These are phyloP conservation scores for Sphagnurus paluster DNA, from an alignment of 1,284 basidiomycete species.

Conservation along the genomic window DNA sequence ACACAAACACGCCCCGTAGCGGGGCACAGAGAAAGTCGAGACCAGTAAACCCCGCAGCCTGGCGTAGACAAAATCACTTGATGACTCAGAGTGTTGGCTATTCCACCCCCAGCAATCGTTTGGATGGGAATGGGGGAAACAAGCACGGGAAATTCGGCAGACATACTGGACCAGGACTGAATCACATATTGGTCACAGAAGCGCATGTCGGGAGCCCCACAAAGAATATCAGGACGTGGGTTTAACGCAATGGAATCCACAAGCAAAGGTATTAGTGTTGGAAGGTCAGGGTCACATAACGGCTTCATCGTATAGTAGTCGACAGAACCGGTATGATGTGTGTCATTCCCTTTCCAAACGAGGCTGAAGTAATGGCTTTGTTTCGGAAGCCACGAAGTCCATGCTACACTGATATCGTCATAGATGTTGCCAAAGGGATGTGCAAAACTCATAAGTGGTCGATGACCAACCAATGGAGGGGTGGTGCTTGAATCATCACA, in stretches of 20 bases:
- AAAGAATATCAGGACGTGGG: not conserved
- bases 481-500: no score
- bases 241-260: not conserved
- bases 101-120: no score
- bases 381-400: not conserved
- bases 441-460: not conserved
- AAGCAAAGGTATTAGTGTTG: not conserved
- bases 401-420: not conserved
- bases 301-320: not conserved
- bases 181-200: not conserved
- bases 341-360: not conserved
- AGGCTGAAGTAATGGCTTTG: not conserved
- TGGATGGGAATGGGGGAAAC: not conserved
- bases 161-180: not conserved
- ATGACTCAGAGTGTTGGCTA: no score
- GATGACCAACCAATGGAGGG: no score
- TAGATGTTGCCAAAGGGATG: not conserved
- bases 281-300: not conserved
- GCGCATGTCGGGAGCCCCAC: not conserved
- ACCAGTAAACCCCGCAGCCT: no score
- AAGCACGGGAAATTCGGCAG: no score
- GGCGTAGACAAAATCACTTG: no score
- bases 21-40: no score
- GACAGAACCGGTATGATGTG: not conserved
- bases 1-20: no score